Evolutionary conservation across 1,139 yeast genomes (phyloP).

Genomic region (Pichia sp.): DNA sequence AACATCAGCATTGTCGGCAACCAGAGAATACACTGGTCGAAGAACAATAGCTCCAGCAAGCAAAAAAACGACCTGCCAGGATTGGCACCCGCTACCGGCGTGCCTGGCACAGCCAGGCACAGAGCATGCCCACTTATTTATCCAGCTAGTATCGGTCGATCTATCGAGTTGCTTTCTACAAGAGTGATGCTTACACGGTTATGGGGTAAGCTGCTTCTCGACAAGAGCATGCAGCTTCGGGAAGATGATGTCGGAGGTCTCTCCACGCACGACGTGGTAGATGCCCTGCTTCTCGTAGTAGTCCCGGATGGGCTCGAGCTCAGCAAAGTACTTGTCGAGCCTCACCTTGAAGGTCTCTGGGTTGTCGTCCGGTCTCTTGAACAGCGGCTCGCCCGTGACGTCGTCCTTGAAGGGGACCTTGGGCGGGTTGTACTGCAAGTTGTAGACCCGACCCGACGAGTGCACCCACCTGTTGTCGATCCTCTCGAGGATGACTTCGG

Average conservation of each 20-base stretch:
- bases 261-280: constrained; percentile 59
- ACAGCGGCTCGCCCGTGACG: constrained; percentile 78
- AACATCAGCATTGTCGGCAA: too few species aligned
- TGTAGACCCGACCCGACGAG: constrained; percentile 84
- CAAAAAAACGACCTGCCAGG: too few species aligned
- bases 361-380: constrained; percentile 78
- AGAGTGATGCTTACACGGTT: too few species aligned
- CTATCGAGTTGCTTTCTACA: too few species aligned
- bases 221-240: constrained; percentile 58
- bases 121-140: too few species aligned
- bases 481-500: constrained; percentile 68
- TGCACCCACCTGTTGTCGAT: constrained; percentile 87
- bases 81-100: too few species aligned
- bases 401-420: constrained; percentile 77
- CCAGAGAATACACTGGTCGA: too few species aligned
- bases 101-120: too few species aligned
- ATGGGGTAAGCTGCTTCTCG: constrained; percentile 16
- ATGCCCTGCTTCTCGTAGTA: constrained; percentile 54
- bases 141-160: too few species aligned
- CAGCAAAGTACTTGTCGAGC: constrained; percentile 55
- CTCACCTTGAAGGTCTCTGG: constrained; percentile 64
- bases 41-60: too few species aligned
- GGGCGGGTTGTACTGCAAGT: constrained; percentile 85
- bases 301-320: constrained; percentile 59
- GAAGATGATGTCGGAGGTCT: constrained; percentile 76